These are phyloP conservation scores for Bolboschoenoplectus hybrid DNA, from an alignment of 202 grass and related monocot genomes.

Conservation along the genomic window DNA sequence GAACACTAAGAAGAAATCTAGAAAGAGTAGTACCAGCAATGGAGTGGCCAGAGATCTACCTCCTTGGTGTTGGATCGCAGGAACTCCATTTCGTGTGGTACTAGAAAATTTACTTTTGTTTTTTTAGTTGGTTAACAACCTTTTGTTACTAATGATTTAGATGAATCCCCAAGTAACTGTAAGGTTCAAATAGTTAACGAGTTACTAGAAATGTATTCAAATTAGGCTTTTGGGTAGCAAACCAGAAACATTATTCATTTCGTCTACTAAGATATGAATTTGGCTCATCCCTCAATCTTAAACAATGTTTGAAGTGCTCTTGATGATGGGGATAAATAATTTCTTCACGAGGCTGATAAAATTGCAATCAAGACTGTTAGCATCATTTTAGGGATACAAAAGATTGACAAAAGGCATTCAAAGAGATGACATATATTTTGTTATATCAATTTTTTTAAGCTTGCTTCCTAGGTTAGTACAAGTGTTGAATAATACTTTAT, in stretches of 20 bases:
- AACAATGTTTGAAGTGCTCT: constrained; percentile 17
- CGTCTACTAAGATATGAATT: background rate
- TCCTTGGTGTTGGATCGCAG: constrained; percentile 82
- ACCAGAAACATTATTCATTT: background rate
- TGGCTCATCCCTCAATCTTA: constrained; percentile 7
- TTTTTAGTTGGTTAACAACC: background rate
- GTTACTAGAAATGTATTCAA: background rate
- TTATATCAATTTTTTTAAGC: constrained; percentile 8
- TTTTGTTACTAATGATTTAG: constrained; percentile 6
- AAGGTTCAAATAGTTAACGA: background rate
- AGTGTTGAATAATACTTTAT: background rate
- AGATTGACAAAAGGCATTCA: constrained; percentile 16
- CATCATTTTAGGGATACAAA: constrained; percentile 25
- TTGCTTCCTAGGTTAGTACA: constrained; percentile 1
- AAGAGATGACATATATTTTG: background rate
- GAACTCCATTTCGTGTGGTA: constrained; percentile 99
- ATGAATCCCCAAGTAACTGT: constrained; percentile 13
- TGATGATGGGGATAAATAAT: background rate
- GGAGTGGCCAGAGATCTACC: constrained; percentile 65
- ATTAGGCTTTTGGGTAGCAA: constrained; percentile 15
- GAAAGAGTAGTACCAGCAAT: constrained; percentile 48
- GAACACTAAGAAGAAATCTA: constrained; percentile 43
- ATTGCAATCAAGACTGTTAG: constrained; percentile 12
- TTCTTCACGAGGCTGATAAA: constrained; percentile 11
- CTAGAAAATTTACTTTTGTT: constrained; percentile 8